These are phyloP conservation scores for Coccomyxa subellipsoidea DNA, from an alignment of 163 green algal species.

Conservation along the genomic window DNA sequence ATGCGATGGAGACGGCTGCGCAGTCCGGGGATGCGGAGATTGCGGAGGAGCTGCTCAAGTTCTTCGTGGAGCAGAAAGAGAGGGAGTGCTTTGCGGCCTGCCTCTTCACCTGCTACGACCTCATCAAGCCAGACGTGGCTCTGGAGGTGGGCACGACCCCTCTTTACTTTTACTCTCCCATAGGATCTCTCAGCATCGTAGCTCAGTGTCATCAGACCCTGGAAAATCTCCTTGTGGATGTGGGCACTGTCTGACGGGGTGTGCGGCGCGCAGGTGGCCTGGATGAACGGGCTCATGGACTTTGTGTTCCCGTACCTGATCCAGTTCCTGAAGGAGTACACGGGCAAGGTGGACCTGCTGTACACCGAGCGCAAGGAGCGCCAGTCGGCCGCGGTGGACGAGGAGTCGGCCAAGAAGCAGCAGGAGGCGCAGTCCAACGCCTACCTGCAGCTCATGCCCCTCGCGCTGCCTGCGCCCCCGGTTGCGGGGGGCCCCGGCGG, in stretches of 20 bases:
- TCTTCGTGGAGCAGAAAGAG: conserved; percentile 76
- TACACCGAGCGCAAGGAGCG: conserved; percentile 72
- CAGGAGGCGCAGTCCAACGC: conserved; percentile 75
- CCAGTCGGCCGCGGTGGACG: conserved; percentile 45
- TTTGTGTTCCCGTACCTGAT: conserved; percentile 96
- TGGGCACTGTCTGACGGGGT: no score
- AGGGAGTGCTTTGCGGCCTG: conserved; percentile 90
- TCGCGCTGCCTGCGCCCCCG: conserved; percentile 61
- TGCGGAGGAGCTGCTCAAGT: conserved; percentile 92
- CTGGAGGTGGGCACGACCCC: conserved; percentile 78
- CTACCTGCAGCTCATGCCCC: conserved; percentile 59
- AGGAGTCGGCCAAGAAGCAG: conserved; percentile 47
- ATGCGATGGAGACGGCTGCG: conserved; percentile 93
- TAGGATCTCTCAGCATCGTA: no score
- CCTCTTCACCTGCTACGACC: conserved; percentile 97
- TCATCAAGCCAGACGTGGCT: conserved; percentile 91
- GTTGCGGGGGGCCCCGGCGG: not conserved
- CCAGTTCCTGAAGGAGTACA: conserved; percentile 89
- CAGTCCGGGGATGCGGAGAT: conserved; percentile 80
- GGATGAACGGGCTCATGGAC: conserved; percentile 90
- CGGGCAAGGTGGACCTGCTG: conserved; percentile 87
- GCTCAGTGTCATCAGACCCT: no score
- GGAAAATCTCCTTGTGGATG: not conserved
- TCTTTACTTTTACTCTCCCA: no score
- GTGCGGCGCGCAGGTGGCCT: conserved; percentile 69